Base-by-base conservation (phyloP, 768 basidiomycete species). In the Rhizopogon vesiculosus region DNA sequence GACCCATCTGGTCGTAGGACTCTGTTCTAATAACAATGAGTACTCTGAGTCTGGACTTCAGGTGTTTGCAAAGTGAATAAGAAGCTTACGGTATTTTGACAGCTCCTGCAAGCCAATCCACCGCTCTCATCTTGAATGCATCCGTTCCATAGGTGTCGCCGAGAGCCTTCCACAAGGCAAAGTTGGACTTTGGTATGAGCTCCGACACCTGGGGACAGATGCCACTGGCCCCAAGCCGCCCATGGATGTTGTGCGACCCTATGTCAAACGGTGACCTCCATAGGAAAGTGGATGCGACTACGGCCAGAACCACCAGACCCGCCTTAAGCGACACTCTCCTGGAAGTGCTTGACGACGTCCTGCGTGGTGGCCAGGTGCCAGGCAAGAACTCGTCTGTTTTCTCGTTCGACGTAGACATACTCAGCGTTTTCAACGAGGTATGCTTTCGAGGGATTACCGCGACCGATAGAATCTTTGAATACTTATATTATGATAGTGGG, bases 1-100 rank as follows among this genome's bases (percentile, higher is more conserved):
- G 73, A 0, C 63, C 71, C 77, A 80, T 79, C 51, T 70, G 62
- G 56, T 83, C 81, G 62, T 70, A 81, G 1, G 76, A 76, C 59
- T 80, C 79, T 13, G 82, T 84, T 25, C 81, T 82, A 45, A 51
- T 59, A 28, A 16, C 41, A 40, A 45, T 62, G 38, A 61, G 55
- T 44, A 3, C 31, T 52, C 29, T 4, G 25, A 25, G 25, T 22
- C n/a, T 51, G n/a, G n/a, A 28, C 35, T 29, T 39, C 22, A 39
- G 19, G 28, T 38, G 48, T 40, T 44, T 3, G 10, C 28, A 25
- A 39, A 28, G 16, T n/a, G n/a, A 29, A 42, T 18, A 7, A 15
- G n/a, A 41, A n/a, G 69, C 72, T 67, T 56, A 76, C 74, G 59
- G 83, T 29, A 77, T 61, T 49, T 65, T 66, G 18, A 79, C 68